phyloP scores from a whole-genome alignment of 2,329 filamentous ascomycete genomes.

The Colletotrichum brevisporum region DNA sequence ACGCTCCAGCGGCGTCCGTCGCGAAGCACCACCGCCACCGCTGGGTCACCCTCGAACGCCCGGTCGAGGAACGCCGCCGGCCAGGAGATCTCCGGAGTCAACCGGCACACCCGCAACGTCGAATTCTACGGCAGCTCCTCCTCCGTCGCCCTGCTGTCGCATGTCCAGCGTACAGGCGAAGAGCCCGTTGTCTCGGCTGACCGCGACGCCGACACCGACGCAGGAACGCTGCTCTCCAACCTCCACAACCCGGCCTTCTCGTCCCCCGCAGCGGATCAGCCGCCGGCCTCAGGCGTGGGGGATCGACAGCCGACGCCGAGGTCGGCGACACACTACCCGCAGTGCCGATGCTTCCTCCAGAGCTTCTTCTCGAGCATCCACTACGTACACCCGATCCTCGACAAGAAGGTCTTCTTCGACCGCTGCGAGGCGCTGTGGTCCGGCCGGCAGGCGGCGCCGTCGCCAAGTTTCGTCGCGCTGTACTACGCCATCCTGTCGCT shows the following conservation, averaged over 20 bases:
- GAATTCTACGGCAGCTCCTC: slow-evolving; percentile 65
- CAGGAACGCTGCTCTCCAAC: slow-evolving; percentile 58
- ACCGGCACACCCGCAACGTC: slow-evolving; percentile 59
- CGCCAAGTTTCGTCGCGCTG: slow-evolving; percentile 59
- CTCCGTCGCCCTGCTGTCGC: slow-evolving; percentile 60
- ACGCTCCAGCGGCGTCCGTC: slow-evolving; percentile 21
- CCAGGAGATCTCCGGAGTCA: slow-evolving; percentile 59
- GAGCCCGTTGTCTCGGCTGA: slow-evolving; percentile 38
- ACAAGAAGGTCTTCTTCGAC: slow-evolving; percentile 59
- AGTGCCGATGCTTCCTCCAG: slow-evolving; percentile 61
- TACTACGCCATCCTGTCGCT: slow-evolving; percentile 63
- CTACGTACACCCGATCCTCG: slow-evolving; percentile 62
- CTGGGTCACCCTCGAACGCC: slow-evolving; percentile 42
- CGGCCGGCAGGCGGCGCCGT: slow-evolving; percentile 39
- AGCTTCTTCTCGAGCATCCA: slow-evolving; percentile 64
- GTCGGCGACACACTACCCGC: slow-evolving; percentile 53
- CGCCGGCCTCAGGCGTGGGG: neutral
- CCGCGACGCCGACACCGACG: slow-evolving; percentile 41
- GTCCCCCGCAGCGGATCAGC: slow-evolving; percentile 41
- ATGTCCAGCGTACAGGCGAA: slow-evolving; percentile 51
- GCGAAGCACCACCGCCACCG: slow-evolving; percentile 22
- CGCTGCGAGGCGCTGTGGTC: slow-evolving; percentile 61
- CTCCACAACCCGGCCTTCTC: slow-evolving; percentile 62
- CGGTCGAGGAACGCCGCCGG: slow-evolving; percentile 47
- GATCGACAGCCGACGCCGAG: slow-evolving; percentile 18